These are phyloP conservation scores for Trichocladium antarcticum DNA, from an alignment of 495 filamentous ascomycete species.

Conservation along the genomic window DNA sequence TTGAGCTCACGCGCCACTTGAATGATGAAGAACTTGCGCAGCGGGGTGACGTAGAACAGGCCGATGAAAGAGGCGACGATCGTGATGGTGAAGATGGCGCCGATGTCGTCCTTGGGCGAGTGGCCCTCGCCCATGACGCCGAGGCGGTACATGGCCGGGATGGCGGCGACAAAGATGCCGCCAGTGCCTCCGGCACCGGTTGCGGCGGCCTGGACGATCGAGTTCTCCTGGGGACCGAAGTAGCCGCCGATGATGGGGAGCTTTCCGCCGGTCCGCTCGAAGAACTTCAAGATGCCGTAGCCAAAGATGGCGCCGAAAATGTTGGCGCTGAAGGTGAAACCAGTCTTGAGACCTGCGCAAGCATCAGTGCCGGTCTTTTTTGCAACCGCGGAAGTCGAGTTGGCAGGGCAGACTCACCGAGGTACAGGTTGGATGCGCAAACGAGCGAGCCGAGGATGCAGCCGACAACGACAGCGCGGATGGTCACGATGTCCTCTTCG, in stretches of 20 bases:
- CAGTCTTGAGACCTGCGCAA: conserved; percentile 48
- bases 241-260: conserved; percentile 48
- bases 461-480: conserved; percentile 47
- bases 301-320: conserved; percentile 55
- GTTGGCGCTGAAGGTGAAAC: conserved; percentile 51
- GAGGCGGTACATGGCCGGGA: conserved; percentile 54
- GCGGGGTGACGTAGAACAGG: conserved; percentile 55
- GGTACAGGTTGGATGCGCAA: conserved; percentile 55
- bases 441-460: conserved; percentile 49
- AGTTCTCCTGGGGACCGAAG: conserved; percentile 59
- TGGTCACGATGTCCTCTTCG: conserved; percentile 43
- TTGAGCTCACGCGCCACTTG: conserved; percentile 51
- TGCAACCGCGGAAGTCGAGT: neutral
- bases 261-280: conserved; percentile 33
- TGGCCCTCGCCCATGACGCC: conserved; percentile 34
- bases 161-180: conserved; percentile 52
- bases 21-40: conserved; percentile 60
- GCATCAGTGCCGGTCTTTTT: neutral
- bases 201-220: conserved; percentile 53
- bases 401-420: conserved; percentile 31
- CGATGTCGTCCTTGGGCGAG: conserved; percentile 45
- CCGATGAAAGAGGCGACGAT: conserved; percentile 55
- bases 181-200: conserved; percentile 52
- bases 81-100: conserved; percentile 49
- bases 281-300: conserved; percentile 51